Evolutionary conservation across 2,329 filamentous ascomycete genomes (phyloP).

Genomic region (Colletotrichum tropicicola): DNA sequence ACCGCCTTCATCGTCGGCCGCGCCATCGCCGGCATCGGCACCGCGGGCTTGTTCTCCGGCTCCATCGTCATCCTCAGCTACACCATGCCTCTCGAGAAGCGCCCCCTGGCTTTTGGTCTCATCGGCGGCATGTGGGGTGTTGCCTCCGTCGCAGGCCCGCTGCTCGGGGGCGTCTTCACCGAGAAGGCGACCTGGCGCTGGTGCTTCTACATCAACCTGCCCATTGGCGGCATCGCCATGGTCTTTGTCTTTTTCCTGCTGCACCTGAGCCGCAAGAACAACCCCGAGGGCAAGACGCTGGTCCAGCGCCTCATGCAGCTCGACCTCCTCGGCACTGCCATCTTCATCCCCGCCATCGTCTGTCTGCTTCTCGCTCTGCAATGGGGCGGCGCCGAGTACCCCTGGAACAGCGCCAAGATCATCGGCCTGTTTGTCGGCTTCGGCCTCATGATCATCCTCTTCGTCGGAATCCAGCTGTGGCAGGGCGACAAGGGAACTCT

Average conservation of each 20-base stretch:
- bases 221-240: slow-evolving; percentile 57
- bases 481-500: slow-evolving; percentile 58
- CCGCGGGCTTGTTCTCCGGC: slow-evolving; percentile 60
- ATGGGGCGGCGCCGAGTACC: slow-evolving; percentile 61
- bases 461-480: slow-evolving; percentile 55
- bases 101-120: slow-evolving; percentile 63
- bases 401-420: slow-evolving; percentile 58
- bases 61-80: slow-evolving; percentile 57
- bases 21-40: slow-evolving; percentile 60
- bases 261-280: slow-evolving; percentile 43
- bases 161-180: slow-evolving; percentile 60
- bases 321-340: slow-evolving; percentile 63
- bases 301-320: slow-evolving; percentile 51
- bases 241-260: slow-evolving; percentile 54
- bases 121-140: slow-evolving; percentile 66
- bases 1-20: slow-evolving; percentile 61
- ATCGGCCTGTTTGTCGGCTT: slow-evolving; percentile 61
- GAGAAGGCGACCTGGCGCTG: slow-evolving; percentile 60
- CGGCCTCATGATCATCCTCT: slow-evolving; percentile 54
- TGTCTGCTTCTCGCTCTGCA: slow-evolving; percentile 64
- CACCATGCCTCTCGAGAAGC: slow-evolving; percentile 60
- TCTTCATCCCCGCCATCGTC: slow-evolving; percentile 61
- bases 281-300: slow-evolving; percentile 43
- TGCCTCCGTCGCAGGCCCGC: slow-evolving; percentile 58
- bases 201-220: slow-evolving; percentile 59